Evolutionary conservation across 495 filamentous ascomycete species (phyloP), one percentile per base, ranked within the genome.

Genomic region (Talaromyces nanjingensis): DNA sequence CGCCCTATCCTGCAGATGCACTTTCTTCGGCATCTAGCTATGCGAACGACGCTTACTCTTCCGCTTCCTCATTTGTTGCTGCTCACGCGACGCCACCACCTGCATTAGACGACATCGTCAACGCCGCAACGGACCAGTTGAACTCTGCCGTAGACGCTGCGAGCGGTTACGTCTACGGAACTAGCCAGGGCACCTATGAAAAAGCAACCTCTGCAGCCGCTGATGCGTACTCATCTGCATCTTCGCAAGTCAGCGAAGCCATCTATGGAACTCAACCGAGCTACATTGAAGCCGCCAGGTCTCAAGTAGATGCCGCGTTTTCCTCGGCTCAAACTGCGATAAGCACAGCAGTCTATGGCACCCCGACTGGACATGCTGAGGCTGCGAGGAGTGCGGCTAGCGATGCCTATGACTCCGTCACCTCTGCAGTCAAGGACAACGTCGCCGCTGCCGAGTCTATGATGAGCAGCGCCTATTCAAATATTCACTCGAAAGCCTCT

Each of bases 61-160:
- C 84, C 4, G 88, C 84, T 3, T 84, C 82, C 20, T 76, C 73
- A 1, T 81, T 77, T 27, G 77, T 84, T 4, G 70, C 76, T 33
- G 72, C 79, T 11, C 65, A 77, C 31, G 83, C 84, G 66, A 87
- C 87, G 1, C 81, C 82, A 14, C 81, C 84, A 9, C 81, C 86
- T 22, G 74, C 76, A 14, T 63, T 90, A 27, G 87, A 89, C 64
- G 76, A 79, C 45, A 83, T 89, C 49, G 72, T 90, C 54, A 76
- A 79, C 9, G 70, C 79, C 14, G 85, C 81, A 18, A 84, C 76
- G 65, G 76, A 81, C 6, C 82, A 85, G 64, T 73, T 88, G 45
- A 79, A 85, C 60, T 74, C 79, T 18, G 86, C 81, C 22, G 81
- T 89, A 24, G 80, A 84, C n/a, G 85, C 82, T 27, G 86, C 83